Base-by-base conservation (phyloP, 2,329 filamentous ascomycete species). In the Tolypocladium tundrense region DNA sequence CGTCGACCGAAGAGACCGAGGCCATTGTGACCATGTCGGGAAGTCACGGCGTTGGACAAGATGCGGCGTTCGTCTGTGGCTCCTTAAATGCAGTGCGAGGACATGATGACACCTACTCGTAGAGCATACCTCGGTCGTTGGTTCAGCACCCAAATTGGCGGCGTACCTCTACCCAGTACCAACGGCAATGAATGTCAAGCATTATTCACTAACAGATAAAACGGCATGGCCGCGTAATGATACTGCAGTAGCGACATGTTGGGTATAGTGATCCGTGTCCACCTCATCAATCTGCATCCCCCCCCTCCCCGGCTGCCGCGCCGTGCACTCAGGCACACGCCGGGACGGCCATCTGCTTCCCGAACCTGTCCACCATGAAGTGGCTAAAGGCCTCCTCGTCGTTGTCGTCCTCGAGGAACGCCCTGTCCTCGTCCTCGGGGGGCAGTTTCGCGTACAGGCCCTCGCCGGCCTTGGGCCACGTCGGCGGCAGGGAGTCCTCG, bases 371-470 rank as follows among this genome's bases (percentile, higher is more conserved):
- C 10, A 77, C 71, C 59, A 71, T 65, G 60, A 77, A 77, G 56
- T 77, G 74, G 50, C 74, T 77, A 53, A 77, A 77, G 0, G 74
- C 69, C 53, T 75, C 73, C 53, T 74, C 73, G 42, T 77, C 74
- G 27, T 75, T 71, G 5, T 71, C 68, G 53, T 77, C 75, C 35
- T 67, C 58, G 21, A 77, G 63, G 35, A 73, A 66, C 6, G 56
- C 55, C n/a, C 65, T 60, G 57, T 77, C 74, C 35, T 75, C 67
- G 9, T 66, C 68, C 60, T 77, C 75, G 0, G 70, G 68, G 13
- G 64, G 61, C 11, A 77, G 59, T 31, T 68, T 68, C 4, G 73
- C 68, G 60, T 77, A 77, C 60, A 77, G 55, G 0, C 75, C 75
- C 53, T 72, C 61, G 2, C 71, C 73, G 4, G 74, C 68, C 58